Percentiles rank a stretch among this genome's conserved stretches.
phyloP scores from a whole-genome alignment of 805 yeast species.

The Wickerhamomyces rabaulensis region DNA sequence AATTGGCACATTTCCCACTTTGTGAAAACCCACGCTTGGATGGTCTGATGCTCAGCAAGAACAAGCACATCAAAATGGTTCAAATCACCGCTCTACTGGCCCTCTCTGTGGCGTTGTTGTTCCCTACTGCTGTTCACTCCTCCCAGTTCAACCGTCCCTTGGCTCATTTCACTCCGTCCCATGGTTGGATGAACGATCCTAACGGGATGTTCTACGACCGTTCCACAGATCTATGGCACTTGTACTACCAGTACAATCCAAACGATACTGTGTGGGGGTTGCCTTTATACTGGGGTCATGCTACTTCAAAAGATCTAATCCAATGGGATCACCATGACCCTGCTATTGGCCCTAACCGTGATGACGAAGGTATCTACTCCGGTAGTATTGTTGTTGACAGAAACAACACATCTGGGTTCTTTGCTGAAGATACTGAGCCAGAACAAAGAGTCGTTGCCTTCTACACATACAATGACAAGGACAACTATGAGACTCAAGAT shows the following conservation, averaged over 20 bases:
- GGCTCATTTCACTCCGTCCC: slow-evolving; percentile 30
- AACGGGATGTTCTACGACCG: slow-evolving; percentile 34
- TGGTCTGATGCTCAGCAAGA: neutral
- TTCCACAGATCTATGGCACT: slow-evolving; percentile 27
- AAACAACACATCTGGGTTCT: slow-evolving; percentile 33
- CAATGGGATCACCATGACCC: slow-evolving; percentile 29
- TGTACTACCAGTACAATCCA: slow-evolving; percentile 36
- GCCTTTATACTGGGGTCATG: slow-evolving; percentile 39
- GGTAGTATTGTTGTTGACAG: slow-evolving; percentile 33
- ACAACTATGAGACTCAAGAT: slow-evolving; percentile 26
- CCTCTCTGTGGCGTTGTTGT: neutral
- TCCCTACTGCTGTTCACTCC: neutral
- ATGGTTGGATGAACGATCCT: slow-evolving; percentile 41
- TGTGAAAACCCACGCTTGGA: too few species aligned
- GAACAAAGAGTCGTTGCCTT: slow-evolving; percentile 32
- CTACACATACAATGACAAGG: slow-evolving; percentile 25
- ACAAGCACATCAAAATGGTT: neutral
- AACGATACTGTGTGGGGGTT: slow-evolving; percentile 27
- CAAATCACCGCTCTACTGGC: neutral
- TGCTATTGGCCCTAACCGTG: slow-evolving; percentile 26
- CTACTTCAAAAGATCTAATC: slow-evolving; percentile 30
- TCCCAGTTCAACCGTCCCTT: neutral
- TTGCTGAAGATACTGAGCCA: slow-evolving; percentile 21
- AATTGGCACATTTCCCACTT: too few species aligned
- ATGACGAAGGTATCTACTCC: slow-evolving; percentile 29